Conservation (phyloP, 2,329 filamentous ascomycete genomes). For the Xylariaceae sp. region DNA sequence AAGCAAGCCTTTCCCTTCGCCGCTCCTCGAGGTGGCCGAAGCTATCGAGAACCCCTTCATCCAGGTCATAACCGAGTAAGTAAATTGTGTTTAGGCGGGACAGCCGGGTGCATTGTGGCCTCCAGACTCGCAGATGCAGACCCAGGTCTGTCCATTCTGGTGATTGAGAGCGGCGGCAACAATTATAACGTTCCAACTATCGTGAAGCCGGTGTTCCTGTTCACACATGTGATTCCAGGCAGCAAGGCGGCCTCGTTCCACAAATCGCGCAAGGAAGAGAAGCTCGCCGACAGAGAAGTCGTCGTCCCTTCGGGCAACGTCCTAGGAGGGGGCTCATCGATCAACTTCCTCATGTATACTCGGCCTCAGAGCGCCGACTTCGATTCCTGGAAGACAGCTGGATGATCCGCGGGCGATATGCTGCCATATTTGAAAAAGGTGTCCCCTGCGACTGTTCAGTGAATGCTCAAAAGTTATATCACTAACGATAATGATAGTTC, state of each 20-base stretch:
- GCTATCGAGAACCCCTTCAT: too few species aligned
- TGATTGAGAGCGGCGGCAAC: slow-evolving; percentile 20
- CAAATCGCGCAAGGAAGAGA: background rate
- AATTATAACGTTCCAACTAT: slow-evolving; percentile 11
- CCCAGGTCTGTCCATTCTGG: slow-evolving; percentile 16
- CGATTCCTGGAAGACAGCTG: slow-evolving; percentile 27
- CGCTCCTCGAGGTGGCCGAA: too few species aligned
- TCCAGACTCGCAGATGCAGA: slow-evolving; percentile 22
- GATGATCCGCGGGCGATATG: slow-evolving; percentile 30
- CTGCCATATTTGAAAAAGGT: slow-evolving; percentile 36
- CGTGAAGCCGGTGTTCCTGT: slow-evolving; percentile 3
- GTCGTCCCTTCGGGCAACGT: slow-evolving; percentile 34
- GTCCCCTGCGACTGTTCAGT: too few species aligned
- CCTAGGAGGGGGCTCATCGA: slow-evolving; percentile 51
- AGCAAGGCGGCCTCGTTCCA: background rate
- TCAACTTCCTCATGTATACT: slow-evolving; percentile 43
- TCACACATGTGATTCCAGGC: background rate
- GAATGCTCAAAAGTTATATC: too few species aligned
- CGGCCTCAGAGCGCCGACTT: slow-evolving; percentile 34
- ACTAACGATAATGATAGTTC: slow-evolving; percentile 32
- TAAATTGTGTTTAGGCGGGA: too few species aligned
- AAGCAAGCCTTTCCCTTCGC: too few species aligned
- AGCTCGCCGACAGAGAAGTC: slow-evolving; percentile 8
- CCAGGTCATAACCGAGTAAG: too few species aligned
- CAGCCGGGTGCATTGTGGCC: slow-evolving; percentile 22